Conservation (phyloP, 805 yeast species). For the Pichia cabralensis region DNA sequence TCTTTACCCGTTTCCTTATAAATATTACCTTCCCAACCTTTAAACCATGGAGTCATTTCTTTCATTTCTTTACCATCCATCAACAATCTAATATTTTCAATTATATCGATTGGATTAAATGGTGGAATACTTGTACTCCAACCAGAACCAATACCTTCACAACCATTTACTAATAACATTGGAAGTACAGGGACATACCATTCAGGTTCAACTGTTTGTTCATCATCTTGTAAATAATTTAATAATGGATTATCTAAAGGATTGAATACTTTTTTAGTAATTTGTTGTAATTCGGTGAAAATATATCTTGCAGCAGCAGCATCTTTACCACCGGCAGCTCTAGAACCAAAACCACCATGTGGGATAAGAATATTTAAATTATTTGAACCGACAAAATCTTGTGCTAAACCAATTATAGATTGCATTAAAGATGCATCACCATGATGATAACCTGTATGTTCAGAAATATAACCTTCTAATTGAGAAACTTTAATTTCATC, state of each 20-base stretch:
- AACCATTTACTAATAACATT: conserved; percentile 88
- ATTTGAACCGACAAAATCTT: conserved; percentile 88
- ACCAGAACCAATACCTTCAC: conserved; percentile 98
- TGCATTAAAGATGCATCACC: conserved; percentile 85
- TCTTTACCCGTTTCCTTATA: conserved; percentile 50
- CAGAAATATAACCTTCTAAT: conserved; percentile 82
- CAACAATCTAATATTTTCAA: conserved; percentile 58
- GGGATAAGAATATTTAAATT: conserved; percentile 80
- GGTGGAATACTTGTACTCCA: conserved; percentile 94
- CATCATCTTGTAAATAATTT: conserved; percentile 84
- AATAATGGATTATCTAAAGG: conserved; percentile 71
- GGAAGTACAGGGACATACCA: conserved; percentile 94
- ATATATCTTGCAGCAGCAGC: conserved; percentile 98
- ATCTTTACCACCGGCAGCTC: conserved; percentile 96
- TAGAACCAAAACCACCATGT: conserved; percentile 91
- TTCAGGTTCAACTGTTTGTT: conserved; percentile 86
- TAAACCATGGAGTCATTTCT: conserved; percentile 86
- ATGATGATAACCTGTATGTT: conserved; percentile 88
- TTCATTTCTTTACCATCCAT: conserved; percentile 63
- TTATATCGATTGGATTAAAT: conserved; percentile 79
- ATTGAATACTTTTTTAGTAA: conserved; percentile 70
- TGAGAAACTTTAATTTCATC: conserved; percentile 84
- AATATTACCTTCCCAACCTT: conserved; percentile 87
- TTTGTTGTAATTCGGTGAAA: conserved; percentile 68
- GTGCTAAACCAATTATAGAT: conserved; percentile 90